Percentiles rank a stretch among this genome's conserved stretches.
phyloP scores from a whole-genome alignment of 805 yeast genomes.

The Cyberlindnera saturnus region DNA sequence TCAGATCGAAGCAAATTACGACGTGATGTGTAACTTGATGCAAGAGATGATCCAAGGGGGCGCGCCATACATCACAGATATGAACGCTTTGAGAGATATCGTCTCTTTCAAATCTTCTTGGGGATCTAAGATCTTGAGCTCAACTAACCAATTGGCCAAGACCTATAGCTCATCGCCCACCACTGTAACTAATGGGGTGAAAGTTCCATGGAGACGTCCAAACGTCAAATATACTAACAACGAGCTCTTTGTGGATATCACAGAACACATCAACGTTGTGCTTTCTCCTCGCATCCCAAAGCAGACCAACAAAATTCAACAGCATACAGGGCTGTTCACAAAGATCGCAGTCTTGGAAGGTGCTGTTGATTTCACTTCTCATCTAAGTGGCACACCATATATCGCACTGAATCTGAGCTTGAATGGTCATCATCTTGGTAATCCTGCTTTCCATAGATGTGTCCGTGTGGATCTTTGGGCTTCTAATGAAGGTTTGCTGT shows the following conservation, averaged over 20 bases:
- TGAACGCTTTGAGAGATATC: conserved; percentile 60
- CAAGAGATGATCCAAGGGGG: conserved; percentile 79
- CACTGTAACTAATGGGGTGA: conserved; percentile 16
- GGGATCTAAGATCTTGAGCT: conserved; percentile 27
- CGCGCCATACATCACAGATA: conserved; percentile 64
- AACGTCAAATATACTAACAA: conserved; percentile 70
- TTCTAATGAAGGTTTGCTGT: conserved; percentile 38
- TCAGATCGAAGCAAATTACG: conserved; percentile 63
- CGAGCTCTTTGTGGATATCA: conserved; percentile 80
- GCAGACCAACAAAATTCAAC: conserved; percentile 12
- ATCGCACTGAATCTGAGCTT: conserved; percentile 50
- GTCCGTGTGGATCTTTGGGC: conserved; percentile 52
- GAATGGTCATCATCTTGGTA: conserved; percentile 40
- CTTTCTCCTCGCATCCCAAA: conserved; percentile 27
- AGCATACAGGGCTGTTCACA: conserved; percentile 27
- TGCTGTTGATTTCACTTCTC: conserved; percentile 52
- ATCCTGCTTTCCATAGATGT: conserved; percentile 68
- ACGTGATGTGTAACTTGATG: conserved; percentile 62
- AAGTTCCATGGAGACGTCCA: conserved; percentile 71
- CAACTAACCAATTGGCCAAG: conserved; percentile 29
- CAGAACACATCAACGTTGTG: conserved; percentile 57
- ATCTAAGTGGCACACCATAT: conserved; percentile 73
- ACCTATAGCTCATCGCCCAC: conserved; percentile 13
- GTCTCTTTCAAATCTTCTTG: conserved; percentile 46
- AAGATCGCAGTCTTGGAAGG: conserved; percentile 58